These are phyloP conservation scores for Akanthomyces dipterigenus DNA, from an alignment of 2,329 filamentous ascomycete genomes.

Conservation along the genomic window DNA sequence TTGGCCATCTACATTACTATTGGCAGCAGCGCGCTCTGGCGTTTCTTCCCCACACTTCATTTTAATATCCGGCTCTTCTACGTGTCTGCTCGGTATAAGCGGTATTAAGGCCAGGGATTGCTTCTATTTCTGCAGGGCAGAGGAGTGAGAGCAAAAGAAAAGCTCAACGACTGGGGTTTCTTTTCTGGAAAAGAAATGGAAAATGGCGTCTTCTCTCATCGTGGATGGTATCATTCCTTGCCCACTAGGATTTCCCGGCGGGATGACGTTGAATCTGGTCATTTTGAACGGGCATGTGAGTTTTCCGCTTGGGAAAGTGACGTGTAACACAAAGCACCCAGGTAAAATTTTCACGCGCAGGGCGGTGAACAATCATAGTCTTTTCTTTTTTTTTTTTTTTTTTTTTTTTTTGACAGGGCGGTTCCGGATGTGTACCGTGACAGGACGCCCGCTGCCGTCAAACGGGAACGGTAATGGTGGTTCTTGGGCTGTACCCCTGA, in stretches of 20 bases:
- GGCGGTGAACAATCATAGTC: too few species aligned
- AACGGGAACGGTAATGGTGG: too few species aligned
- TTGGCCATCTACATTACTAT: not conserved
- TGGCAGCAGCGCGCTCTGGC: not conserved
- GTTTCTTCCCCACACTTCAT: not conserved
- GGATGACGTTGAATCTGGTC: not conserved
- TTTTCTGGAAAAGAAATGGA: not conserved
- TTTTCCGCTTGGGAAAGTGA: not conserved
- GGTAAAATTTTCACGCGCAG: not conserved
- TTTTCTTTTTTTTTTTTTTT: too few species aligned
- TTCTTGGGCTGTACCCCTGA: not conserved
- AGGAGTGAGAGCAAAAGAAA: not conserved
- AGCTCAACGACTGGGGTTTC: not conserved
- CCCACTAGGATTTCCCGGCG: not conserved
- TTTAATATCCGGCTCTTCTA: not conserved
- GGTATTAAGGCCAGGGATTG: slow-evolving; percentile 10
- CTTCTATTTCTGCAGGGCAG: not conserved
- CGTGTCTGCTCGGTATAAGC: not conserved
- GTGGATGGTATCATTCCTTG: too few species aligned
- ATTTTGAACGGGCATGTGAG: not conserved
- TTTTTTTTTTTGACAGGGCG: too few species aligned
- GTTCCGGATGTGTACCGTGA: too few species aligned
- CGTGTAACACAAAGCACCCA: not conserved
- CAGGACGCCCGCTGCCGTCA: too few species aligned
- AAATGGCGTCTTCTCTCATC: not conserved